Evolutionary conservation across 2,329 filamentous ascomycete genomes (phyloP), one percentile per base, ranked within the genome.

Genomic region (Colletotrichum sp.): DNA sequence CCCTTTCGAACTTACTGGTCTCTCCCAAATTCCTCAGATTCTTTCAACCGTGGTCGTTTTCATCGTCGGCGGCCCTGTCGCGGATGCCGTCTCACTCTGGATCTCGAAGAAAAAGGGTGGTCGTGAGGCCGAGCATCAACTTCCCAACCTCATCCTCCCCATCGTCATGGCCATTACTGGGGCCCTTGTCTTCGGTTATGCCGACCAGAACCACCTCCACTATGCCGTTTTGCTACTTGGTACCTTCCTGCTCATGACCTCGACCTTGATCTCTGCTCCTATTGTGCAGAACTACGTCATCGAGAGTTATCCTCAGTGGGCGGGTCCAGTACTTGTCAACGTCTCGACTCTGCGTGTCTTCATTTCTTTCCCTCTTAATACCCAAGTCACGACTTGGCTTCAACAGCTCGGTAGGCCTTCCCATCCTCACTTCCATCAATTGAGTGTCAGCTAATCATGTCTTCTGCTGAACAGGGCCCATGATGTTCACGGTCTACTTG

Each of bases 51-150:
- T 76, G 16, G 61, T 77, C 7, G 75, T 77, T 1, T 78, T 74
- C 57, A 10, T 82, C 7, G 70, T 83, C 15, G 80, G 78, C 1
- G 81, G 82, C 7, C 80, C 79, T 16, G 68, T 82, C 3, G 82
- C 81, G 6, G 82, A 82, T 39, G 68, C 72, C 12, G 74, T 82
- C 3, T 80, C 82, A 21, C 77, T 78, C n/a, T 79, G 78, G 71
- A 74, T 82, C 6, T 80, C 82, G 30, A 77, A 78, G 32, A 80
- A 77, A 67, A 77, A 77, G 18, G 64, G 64, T 67, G 77, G 78
- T 3, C 80, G 82, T 26, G 80, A 83, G 77, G 79, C 83, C 10
- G 83, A 84, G 76, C 79, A 81, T 60, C 81, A 80, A 57, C 80
- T 83, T 9, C 76, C 79, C 21, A 81, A 80, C 36, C 71, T 84